phyloP scores from a whole-genome alignment of 345 rosid genomes.

The Excoecaria agallocha region DNA sequence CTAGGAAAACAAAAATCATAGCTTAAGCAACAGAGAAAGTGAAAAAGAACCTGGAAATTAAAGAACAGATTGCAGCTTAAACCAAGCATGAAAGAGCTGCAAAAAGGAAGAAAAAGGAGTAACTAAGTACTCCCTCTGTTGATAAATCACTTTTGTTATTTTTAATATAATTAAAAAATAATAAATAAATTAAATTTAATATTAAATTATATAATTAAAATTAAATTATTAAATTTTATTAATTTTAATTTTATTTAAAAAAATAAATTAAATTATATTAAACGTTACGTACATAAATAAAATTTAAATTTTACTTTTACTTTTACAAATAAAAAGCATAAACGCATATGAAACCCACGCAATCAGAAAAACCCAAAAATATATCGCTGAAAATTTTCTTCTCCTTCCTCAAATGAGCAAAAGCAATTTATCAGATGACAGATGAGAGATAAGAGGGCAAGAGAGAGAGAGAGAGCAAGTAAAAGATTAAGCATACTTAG shows the following conservation, averaged over 20 bases:
- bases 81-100: conserved; percentile 3
- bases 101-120: conserved; percentile 6
- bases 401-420: background rate
- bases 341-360: background rate
- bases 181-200: too few relatives aligned
- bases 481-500: background rate
- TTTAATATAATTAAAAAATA: too few relatives aligned
- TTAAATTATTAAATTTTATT: too few relatives aligned
- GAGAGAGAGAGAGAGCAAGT: background rate
- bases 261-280: too few relatives aligned
- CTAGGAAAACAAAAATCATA: background rate
- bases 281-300: too few relatives aligned
- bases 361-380: background rate
- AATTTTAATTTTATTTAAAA: too few relatives aligned
- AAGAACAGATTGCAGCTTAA: background rate
- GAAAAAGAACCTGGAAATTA: background rate
- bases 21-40: background rate
- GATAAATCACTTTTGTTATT: too few relatives aligned
- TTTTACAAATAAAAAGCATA: background rate
- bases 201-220: too few relatives aligned
- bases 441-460: background rate
- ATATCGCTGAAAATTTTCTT: background rate
- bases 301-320: too few relatives aligned
- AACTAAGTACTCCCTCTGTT: too few relatives aligned
- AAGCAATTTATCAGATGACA: background rate